Conservation (phyloP, 1,284 basidiomycete genomes). For the Stygiomarasmius scandens region DNA sequence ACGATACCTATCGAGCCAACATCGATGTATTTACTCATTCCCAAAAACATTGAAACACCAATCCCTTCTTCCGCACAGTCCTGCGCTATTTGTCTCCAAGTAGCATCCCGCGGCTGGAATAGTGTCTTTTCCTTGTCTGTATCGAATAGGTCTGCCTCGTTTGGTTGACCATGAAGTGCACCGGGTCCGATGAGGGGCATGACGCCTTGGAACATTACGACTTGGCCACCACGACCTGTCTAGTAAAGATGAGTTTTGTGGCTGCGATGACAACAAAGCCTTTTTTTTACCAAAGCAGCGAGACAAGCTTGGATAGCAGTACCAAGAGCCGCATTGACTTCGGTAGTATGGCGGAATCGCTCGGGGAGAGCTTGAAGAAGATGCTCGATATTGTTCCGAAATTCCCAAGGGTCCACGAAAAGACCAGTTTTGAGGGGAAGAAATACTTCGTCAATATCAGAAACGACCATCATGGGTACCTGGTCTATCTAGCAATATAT, state of each 20-base stretch:
- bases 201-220: constrained; percentile 81
- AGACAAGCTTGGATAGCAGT: constrained; percentile 78
- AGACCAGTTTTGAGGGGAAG: constrained; percentile 78
- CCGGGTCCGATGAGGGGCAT: constrained; percentile 84
- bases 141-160: constrained; percentile 80
- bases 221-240: constrained; percentile 78
- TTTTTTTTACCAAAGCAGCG: constrained; percentile 68
- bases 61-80: constrained; percentile 90
- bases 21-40: constrained; percentile 84
- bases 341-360: constrained; percentile 59
- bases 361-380: constrained; percentile 70
- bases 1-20: constrained; percentile 86
- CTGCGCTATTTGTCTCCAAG: constrained; percentile 85
- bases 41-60: constrained; percentile 89
- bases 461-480: constrained; percentile 81
- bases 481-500: constrained; percentile 51
- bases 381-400: constrained; percentile 66
- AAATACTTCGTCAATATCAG: constrained; percentile 93
- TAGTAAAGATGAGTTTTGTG: constrained; percentile 24
- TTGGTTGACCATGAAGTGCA: constrained; percentile 52
- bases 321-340: constrained; percentile 72
- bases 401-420: constrained; percentile 79
- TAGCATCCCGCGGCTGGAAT: constrained; percentile 74
- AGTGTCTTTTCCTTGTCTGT: constrained; percentile 88
- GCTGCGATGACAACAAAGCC: constrained; percentile 40